Base-by-base conservation (phyloP, 2,329 filamentous ascomycete genomes). In the Curvularia hawaiiensis region DNA sequence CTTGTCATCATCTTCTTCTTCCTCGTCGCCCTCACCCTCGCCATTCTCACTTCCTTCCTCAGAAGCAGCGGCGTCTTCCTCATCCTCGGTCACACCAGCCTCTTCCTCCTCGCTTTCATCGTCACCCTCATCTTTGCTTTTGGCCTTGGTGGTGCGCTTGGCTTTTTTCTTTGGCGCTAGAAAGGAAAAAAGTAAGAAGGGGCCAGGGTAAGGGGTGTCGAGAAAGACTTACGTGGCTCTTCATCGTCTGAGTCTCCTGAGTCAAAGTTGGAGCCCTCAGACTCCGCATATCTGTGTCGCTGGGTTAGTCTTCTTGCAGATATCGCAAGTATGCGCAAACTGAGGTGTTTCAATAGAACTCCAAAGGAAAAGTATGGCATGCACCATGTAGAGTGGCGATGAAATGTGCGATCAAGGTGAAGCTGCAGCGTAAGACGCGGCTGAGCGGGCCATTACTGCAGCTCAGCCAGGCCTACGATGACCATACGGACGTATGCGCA, bases 151-250 rank as follows among this genome's bases (percentile, higher is more conserved):
- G 52, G 65, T 67, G 39, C 66, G 67, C 47, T 69, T 70, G 47
- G 72, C 61, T 63, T 75, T 73, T 64, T 76, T 74, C 67, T 72
- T 75, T 49, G 72, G 72, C 38, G 73, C 73, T 73, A 45, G 16
- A 5, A 44, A n/a, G n/a, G 4, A n/a, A 44, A 44, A 28, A 28
- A 44, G 41, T 44, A 28, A 44, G 41, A 44, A 28, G 41, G 20
- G 24, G 51, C 61, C n/a, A 56, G 43, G 16, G 35, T n/a, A 31
- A 18, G 46, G 14, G 14, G 16, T 44, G 39, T 18, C 1, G 11
- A 31, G 30, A 12, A 30, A 35, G 31, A 66, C 72, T 73, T 67
- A 75, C 71, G 73, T 59, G 71, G 73, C 52, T 68, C 75, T 53
- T 71, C 71, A 9, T 68, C 73, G 28, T 73, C 71, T 4, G 70